These are phyloP conservation scores for Dissophora ornata DNA, from an alignment of 192 early-diverging fungal genomes.

Conservation along the genomic window DNA sequence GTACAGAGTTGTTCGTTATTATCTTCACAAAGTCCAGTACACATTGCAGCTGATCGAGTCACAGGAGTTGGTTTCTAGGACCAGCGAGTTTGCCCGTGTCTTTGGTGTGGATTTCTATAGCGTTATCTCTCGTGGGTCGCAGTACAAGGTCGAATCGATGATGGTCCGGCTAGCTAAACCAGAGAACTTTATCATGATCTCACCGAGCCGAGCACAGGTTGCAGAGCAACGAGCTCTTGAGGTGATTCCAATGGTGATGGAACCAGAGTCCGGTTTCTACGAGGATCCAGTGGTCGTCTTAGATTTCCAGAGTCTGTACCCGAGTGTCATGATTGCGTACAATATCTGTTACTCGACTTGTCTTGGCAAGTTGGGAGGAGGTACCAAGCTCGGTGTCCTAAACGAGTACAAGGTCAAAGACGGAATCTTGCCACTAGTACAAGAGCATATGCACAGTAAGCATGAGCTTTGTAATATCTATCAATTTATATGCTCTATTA, in stretches of 20 bases:
- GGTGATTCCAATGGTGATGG: conserved; percentile 90
- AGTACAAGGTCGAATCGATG: conserved; percentile 91
- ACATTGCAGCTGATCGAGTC: conserved; percentile 78
- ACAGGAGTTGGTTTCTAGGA: conserved; percentile 74
- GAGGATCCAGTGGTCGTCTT: conserved; percentile 86
- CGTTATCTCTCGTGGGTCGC: conserved; percentile 89
- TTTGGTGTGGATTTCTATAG: conserved; percentile 92
- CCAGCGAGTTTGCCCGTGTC: conserved; percentile 87
- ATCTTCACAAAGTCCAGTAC: conserved; percentile 73
- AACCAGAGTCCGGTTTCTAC: conserved; percentile 87
- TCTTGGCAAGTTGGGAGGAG: conserved; percentile 70
- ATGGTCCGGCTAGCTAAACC: conserved; percentile 77
- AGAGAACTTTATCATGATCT: conserved; percentile 83
- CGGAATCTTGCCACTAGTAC: conserved; percentile 69
- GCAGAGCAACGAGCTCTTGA: conserved; percentile 79
- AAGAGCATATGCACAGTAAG: conserved; percentile 76
- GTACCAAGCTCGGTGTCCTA: conserved; percentile 70
- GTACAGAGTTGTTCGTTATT: conserved; percentile 73
- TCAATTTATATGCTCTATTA: no score
- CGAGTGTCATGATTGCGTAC: conserved; percentile 96
- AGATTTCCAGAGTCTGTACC: conserved; percentile 95
- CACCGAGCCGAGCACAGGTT: conserved; percentile 83
- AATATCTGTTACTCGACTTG: conserved; percentile 96
- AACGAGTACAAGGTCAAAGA: conserved; percentile 67
- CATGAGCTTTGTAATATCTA: no score